These are phyloP conservation scores for Fusarium duplospermum DNA, from an alignment of 2,329 filamentous ascomycete species.

Conservation along the genomic window DNA sequence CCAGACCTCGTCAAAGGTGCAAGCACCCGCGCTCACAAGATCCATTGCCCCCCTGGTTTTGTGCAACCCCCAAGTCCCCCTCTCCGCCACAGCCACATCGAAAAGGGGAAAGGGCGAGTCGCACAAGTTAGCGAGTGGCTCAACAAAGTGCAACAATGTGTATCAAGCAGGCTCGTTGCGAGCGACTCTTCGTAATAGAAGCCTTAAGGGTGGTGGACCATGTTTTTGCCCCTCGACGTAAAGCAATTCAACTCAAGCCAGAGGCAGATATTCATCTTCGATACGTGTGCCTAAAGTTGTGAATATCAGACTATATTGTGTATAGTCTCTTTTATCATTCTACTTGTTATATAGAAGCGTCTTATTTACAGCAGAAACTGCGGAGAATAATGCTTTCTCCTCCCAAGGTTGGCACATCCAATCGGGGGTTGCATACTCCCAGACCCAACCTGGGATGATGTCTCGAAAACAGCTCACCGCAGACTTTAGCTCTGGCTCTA, in stretches of 20 bases:
- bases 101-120: not conserved
- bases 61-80: not conserved
- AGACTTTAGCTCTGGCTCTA: slow-evolving; percentile 3
- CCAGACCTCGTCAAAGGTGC: not conserved
- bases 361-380: not conserved
- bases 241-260: not conserved
- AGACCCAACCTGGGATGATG: not conserved
- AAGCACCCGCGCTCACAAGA: slow-evolving; percentile 19
- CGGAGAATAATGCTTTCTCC: not conserved
- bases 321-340: not conserved
- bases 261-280: not conserved
- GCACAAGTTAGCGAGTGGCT: not conserved
- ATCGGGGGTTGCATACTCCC: not conserved
- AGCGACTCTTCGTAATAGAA: not conserved
- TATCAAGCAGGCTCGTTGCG: not conserved
- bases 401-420: not conserved
- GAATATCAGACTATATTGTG: not conserved
- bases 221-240: not conserved
- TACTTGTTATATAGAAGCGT: not conserved
- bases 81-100: not conserved
- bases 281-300: not conserved
- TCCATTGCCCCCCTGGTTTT: not conserved
- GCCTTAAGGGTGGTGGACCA: not conserved
- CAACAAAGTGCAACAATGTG: not conserved
- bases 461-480: not conserved